These are phyloP conservation scores for Solanum chilense DNA, from an alignment of 257 asterid genomes.

Conservation along the genomic window DNA sequence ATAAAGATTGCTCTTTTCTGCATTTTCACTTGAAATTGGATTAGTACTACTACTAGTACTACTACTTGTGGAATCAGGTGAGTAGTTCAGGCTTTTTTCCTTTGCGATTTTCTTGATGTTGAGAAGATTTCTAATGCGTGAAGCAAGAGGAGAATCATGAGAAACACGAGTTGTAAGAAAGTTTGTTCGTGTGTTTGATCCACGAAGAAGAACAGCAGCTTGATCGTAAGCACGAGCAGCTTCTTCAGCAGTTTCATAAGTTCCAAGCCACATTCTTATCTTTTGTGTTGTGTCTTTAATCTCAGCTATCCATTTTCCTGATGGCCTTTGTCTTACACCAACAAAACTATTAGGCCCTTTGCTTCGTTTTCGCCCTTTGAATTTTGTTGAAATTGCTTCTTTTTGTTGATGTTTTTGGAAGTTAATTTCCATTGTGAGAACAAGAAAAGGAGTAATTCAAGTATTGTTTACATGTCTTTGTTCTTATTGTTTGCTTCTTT, in stretches of 20 bases:
- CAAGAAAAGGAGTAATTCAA: neutral
- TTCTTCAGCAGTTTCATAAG: slow-evolving; percentile 50
- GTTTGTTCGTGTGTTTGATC: slow-evolving; percentile 52
- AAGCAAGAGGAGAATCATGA: slow-evolving; percentile 46
- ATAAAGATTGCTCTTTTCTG: neutral
- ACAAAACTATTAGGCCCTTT: slow-evolving; percentile 24
- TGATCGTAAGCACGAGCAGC: slow-evolving; percentile 72
- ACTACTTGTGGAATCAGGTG: neutral
- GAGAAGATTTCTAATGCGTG: slow-evolving; percentile 42
- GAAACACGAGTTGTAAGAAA: slow-evolving; percentile 24
- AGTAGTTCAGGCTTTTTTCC: neutral
- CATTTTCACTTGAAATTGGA: neutral
- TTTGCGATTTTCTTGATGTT: slow-evolving; percentile 20
- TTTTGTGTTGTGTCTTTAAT: slow-evolving; percentile 66
- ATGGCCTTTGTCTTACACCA: slow-evolving; percentile 65
- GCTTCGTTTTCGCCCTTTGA: slow-evolving; percentile 12
- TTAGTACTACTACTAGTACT: neutral
- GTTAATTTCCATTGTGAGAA: slow-evolving; percentile 41
- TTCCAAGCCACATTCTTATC: slow-evolving; percentile 76
- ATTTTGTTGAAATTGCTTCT: slow-evolving; percentile 10
- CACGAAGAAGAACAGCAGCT: slow-evolving; percentile 63
- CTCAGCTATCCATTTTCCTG: slow-evolving; percentile 79
- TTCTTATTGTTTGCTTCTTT: neutral
- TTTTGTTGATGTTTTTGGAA: slow-evolving; percentile 23
- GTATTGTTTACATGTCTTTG: slow-evolving; percentile 1